Base-by-base conservation (phyloP, 306 rosid species). In the Dicorynia guianensis region DNA sequence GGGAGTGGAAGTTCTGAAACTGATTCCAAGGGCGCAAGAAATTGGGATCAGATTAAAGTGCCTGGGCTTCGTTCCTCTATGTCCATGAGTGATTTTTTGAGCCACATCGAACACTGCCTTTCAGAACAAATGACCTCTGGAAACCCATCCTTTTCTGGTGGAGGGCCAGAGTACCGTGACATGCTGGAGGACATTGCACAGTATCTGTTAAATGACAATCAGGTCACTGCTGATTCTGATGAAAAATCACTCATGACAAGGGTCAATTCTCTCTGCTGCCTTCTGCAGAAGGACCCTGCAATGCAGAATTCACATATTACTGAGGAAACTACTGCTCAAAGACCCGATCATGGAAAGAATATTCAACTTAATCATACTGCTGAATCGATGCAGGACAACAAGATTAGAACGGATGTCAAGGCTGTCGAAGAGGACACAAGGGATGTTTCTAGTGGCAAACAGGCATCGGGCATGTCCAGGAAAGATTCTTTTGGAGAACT, bases 181-280 rank as follows among this genome's bases (percentile, higher is more conserved):
- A 84, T 93, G 40, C 87, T 93, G 5, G 93, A 90, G 68, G 94
- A 85, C 75, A 79, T 93, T 81, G 82, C 94, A 6, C 93, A 90
- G 56, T 82, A 85, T 83, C 82, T 93, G 61, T 91, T 93, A 47
- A 90, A 43, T 34, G 97, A 93, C 86, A 88, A 82, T 46, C 96
- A 90, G 78, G 83, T 71, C 36, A 54, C 88, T 39, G 75, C 89
- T 1, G 73, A 85, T 54, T 87, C 96, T 11, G 97, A 93, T 68
- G 97, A 93, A 81, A 87, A 89, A 63, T 93, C 92, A 69, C 87
- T 93, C 47, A 93, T 93, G 96, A 71, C 96, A 74, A 87, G 97
- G 85, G 97, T 93, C 82, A 84, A 93, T 79, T 93, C 97, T 73
- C 90, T 93, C 19, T 87, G 86, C 62, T 90, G 91, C 78, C 97